Base-by-base conservation (phyloP, 805 yeast genomes). In the Pichia heedii region DNA sequence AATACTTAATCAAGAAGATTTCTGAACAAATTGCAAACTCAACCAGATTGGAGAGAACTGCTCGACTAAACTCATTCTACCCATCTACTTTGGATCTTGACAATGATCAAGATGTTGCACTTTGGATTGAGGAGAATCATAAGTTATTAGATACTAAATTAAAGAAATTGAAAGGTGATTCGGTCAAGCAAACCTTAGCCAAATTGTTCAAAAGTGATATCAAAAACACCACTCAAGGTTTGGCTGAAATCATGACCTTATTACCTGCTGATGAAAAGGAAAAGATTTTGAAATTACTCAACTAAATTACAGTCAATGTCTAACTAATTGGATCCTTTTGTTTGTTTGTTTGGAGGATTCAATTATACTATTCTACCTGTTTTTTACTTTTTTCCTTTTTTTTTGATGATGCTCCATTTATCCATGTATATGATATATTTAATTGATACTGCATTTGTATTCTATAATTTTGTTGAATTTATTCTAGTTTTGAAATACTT, bases 51-150 rank as follows among this genome's bases (percentile, higher is more conserved):
- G 96, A 89, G 66, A 80, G 81, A 67, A 77, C 81, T 47, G 85
- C 96, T 29, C 78, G 95, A 70, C 70, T 89, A 57, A 84, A 82
- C 73, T 79, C 94, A 42, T 84, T 94, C 89, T 81, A 79, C 67
- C 86, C 94, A 42, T 65, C 77, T 11, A 70, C 79, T 36, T 73
- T 83, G 47, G 81, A 84, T 54, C 70, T 69, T 48, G 82, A 79
- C 12, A 71, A 83, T 54, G 97, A 90, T 62, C 71, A 72, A 57
- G 83, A 74, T 29, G 90, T 88, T 50, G 86, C 93, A 47, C 71
- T 70, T 47, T 89, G 89, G 88, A 81, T 87, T 54, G 96, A 87
- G 65, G 80, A 77, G 52, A 79, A 84, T 65, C 88, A 79, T 58
- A 69, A 71, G 43, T 60, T 71, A 45, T 70, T 86, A 48, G 82